Conservation (phyloP, 805 yeast genomes). For the Candida dendrica region DNA sequence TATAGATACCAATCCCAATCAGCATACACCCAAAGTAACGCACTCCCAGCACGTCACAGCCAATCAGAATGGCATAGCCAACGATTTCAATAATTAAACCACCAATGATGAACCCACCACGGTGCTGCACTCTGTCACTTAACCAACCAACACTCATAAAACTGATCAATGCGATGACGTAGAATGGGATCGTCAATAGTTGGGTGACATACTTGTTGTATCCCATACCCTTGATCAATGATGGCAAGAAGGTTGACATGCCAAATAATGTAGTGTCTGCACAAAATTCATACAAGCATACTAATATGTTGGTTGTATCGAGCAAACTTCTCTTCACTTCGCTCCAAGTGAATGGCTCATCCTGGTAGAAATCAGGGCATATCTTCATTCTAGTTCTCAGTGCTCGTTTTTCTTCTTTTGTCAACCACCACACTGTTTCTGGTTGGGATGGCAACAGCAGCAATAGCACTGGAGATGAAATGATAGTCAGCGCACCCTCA, state of each 20-base stretch:
- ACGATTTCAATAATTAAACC: slow-evolving; percentile 25
- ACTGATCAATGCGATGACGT: slow-evolving; percentile 26
- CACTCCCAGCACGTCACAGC: slow-evolving; percentile 25
- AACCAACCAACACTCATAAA: slow-evolving; percentile 17
- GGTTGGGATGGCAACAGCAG: slow-evolving; percentile 33
- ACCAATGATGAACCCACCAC: slow-evolving; percentile 28
- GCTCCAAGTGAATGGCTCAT: slow-evolving; percentile 28
- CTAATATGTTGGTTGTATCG: slow-evolving; percentile 30
- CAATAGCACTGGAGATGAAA: slow-evolving; percentile 27
- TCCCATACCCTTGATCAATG: slow-evolving; percentile 37
- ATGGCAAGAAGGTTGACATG: slow-evolving; percentile 37
- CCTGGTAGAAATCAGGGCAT: slow-evolving; percentile 28
- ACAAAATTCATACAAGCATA: slow-evolving; percentile 37
- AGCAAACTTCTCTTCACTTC: slow-evolving; percentile 28
- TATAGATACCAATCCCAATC: slow-evolving; percentile 31
- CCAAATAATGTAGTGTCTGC: slow-evolving; percentile 36
- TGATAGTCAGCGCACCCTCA: slow-evolving; percentile 39
- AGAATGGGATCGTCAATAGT: slow-evolving; percentile 37
- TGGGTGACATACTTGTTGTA: slow-evolving; percentile 34
- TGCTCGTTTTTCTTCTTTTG: slow-evolving; percentile 30
- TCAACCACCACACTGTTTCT: slow-evolving; percentile 32
- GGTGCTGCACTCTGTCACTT: slow-evolving; percentile 18
- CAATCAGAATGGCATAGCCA: slow-evolving; percentile 27
- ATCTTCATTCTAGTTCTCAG: slow-evolving; percentile 27
- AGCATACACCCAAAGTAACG: slow-evolving; percentile 32